Evolutionary conservation across 495 filamentous ascomycete species (phyloP).

Genomic region (Lepraria neglecta): DNA sequence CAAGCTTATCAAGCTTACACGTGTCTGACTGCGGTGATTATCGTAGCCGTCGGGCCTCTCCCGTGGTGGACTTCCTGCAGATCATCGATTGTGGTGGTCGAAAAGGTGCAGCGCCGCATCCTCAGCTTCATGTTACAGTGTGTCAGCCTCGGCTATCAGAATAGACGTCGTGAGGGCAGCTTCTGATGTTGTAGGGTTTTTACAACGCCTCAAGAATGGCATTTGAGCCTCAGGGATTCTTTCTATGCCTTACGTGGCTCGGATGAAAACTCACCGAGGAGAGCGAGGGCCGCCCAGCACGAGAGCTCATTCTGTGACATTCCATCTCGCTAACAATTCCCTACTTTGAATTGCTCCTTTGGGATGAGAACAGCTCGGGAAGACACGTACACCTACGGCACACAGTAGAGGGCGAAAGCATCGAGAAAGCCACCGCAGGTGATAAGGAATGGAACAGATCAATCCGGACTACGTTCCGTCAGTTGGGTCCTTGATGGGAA

Average conservation of each 20-base stretch:
- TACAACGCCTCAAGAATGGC: not conserved
- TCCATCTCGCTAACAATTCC: not conserved
- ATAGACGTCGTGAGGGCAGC: not conserved
- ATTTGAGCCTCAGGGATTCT: not conserved
- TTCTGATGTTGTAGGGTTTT: not conserved
- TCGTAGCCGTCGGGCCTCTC: slow-evolving; percentile 9
- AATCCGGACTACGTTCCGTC: no score
- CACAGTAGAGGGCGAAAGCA: not conserved
- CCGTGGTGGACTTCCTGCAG: slow-evolving; percentile 6
- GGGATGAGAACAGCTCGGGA: not conserved
- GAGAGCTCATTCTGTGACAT: not conserved
- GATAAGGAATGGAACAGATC: no score
- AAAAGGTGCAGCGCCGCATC: not conserved
- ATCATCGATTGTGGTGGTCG: not conserved
- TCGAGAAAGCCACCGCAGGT: no score
- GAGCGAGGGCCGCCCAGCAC: not conserved
- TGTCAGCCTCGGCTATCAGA: slow-evolving; percentile 5
- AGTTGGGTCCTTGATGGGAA: no score
- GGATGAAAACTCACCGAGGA: not conserved
- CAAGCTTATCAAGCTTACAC: slow-evolving; percentile 5
- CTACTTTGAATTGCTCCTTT: not conserved
- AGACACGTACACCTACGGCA: not conserved
- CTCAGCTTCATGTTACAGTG: not conserved
- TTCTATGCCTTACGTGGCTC: not conserved
- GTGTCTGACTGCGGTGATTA: not conserved